A percentile compares a stretch with the other conserved stretches of the same genome.
phyloP scores from a whole-genome alignment of 2,329 filamentous ascomycete species.

The Torrubiella hemipterigena region DNA sequence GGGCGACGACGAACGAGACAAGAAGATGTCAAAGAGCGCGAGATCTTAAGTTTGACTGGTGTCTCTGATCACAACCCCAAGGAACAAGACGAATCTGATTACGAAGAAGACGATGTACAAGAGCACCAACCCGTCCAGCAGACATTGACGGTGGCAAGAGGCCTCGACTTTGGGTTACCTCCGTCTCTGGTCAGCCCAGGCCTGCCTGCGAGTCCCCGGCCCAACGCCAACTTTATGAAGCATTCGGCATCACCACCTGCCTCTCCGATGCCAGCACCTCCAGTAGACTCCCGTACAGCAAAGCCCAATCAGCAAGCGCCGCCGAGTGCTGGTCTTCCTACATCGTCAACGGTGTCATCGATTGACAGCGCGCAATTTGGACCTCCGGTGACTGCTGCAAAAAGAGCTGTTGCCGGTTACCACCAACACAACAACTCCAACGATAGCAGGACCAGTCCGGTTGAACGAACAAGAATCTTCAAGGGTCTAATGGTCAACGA shows the following conservation, averaged over 20 bases:
- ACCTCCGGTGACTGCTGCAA: constrained; percentile 4
- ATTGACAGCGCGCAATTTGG: constrained; percentile 5
- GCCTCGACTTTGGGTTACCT: constrained; percentile 19
- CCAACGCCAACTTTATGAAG: constrained; percentile 37
- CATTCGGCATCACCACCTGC: constrained; percentile 62
- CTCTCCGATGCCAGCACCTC: constrained; percentile 60
- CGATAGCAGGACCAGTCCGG: constrained; percentile 21
- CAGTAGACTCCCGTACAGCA: too few relatives aligned
- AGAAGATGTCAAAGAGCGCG: constrained; percentile 72
- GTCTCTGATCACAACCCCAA: constrained; percentile 49
- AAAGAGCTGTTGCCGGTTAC: constrained; percentile 5
- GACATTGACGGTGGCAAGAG: constrained; percentile 25
- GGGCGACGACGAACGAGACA: constrained; percentile 76
- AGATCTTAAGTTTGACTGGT: too few relatives aligned
- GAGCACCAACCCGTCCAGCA: constrained; percentile 14
- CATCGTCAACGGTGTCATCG: constrained; percentile 28
- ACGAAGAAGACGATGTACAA: constrained; percentile 54
- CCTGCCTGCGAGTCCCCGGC: constrained; percentile 47
- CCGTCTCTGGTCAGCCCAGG: constrained; percentile 45
- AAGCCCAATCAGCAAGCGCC: too few relatives aligned
- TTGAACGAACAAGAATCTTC: constrained; percentile 47
- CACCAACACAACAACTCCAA: constrained; percentile 22
- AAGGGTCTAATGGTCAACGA: constrained; percentile 74
- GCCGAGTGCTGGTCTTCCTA: constrained; percentile 51
- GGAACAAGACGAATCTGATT: constrained; percentile 58